Conservation (phyloP, 495 filamentous ascomycete species). For the Neurospora sp. region DNA sequence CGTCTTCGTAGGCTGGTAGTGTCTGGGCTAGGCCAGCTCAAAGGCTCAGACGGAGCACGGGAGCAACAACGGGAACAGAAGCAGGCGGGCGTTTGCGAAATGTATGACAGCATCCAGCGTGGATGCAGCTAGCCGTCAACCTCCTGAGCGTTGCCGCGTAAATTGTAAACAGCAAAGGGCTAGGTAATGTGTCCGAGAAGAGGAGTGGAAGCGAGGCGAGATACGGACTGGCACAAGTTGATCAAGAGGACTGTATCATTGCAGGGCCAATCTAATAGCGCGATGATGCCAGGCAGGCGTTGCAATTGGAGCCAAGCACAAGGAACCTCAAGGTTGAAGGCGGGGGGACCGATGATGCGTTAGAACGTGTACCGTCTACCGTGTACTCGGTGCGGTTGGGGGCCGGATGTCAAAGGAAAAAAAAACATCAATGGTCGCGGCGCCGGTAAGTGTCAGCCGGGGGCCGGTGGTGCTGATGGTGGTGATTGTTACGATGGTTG, state of each 20-base stretch:
- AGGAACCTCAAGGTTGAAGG: neutral
- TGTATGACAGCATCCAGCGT: slow-evolving; percentile 18
- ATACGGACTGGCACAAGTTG: neutral
- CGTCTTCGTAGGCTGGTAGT: neutral
- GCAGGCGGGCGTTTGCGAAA: slow-evolving; percentile 16
- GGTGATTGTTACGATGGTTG: neutral
- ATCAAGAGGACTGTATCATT: neutral
- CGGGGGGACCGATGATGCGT: neutral
- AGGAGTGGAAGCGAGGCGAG: neutral
- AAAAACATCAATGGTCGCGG: neutral
- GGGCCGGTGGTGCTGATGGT: neutral
- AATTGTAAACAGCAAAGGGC: neutral
- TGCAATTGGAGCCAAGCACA: neutral
- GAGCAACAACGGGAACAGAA: neutral
- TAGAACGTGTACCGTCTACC: neutral
- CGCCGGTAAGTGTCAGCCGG: neutral
- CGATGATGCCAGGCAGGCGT: neutral
- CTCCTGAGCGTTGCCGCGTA: neutral
- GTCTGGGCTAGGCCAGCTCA: neutral
- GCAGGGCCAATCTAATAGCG: neutral
- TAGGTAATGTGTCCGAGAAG: neutral
- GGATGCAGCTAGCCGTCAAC: slow-evolving; percentile 20
- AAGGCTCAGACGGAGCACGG: neutral
- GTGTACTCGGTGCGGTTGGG: neutral
- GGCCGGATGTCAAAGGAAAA: neutral